Evolutionary conservation across 1,284 basidiomycete species (phyloP), one percentile per base, ranked within the genome.

Genomic region (Cutaneotrichosporon sp.): DNA sequence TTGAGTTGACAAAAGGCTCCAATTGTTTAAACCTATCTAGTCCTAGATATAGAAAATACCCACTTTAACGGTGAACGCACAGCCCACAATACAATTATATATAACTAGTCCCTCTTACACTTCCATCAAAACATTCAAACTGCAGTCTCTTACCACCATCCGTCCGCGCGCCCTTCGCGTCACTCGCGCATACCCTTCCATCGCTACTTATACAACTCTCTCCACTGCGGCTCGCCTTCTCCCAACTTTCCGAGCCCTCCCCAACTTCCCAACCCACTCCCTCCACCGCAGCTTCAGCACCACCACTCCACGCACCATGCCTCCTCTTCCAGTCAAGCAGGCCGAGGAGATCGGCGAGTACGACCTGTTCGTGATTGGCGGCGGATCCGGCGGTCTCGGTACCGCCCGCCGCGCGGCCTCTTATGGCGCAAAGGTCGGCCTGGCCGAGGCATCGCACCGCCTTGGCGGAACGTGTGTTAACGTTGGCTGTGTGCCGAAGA

Each of bases 401-500:
- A 74, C 75, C 58, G 80, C 80, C 40, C 86, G 93, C 68, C 87
- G 97, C 63, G 64, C 64, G 2, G 95, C 95, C 14, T 90, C 90
- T n/a, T 96, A 98, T 79, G 95, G 96, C 60, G 92, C 90, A 76
- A 97, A 96, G 80, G 92, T 93, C 57, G 93, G 91, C 13, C 83
- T 98, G 30, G 88, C 97, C 38, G 96, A 99, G 80, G 85, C 84
- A 57, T 86, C 87, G 9, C 86, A 87, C 22, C 80, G 85, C 47
- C 86, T 96, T 6, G 97, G 97, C 47, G 97, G 97, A 52, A 99
- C 97, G 42, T 99, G 97, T 76, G 96, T 99, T 67, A 98, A 86
- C 69, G 85, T 80, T 40, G 80, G 76, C 67, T 80, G 74, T 69
- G 80, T 78, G 14, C 70, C 69, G 51, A 73, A 73, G 70, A 73